These are phyloP conservation scores for Anastatica hierochuntica DNA, from an alignment of 345 rosid genomes.

Conservation along the genomic window DNA sequence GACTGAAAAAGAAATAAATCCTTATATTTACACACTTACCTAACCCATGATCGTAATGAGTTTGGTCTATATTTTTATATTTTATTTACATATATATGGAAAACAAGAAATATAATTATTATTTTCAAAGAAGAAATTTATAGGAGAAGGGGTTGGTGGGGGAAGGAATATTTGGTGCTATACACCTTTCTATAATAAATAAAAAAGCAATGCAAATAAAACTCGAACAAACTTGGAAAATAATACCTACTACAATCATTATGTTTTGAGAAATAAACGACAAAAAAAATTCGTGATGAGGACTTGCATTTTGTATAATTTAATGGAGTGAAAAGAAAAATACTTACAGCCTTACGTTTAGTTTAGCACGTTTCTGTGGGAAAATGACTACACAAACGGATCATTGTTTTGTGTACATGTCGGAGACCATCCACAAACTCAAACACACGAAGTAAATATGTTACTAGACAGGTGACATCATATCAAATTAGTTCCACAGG, in stretches of 20 bases:
- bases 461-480: conserved; percentile 1
- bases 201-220: not conserved
- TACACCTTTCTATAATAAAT: not conserved
- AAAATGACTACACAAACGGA: not conserved
- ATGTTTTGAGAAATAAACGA: not conserved
- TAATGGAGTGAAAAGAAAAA: no score
- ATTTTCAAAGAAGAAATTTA: not conserved
- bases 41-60: conserved; percentile 14
- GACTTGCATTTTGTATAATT: not conserved
- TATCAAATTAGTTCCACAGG: conserved; percentile 14
- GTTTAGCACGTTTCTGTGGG: no score
- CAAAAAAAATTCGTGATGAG: not conserved
- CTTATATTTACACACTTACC: conserved; percentile 13
- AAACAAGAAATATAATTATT: not conserved
- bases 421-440: not conserved
- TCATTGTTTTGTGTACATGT: not conserved
- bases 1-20: not conserved
- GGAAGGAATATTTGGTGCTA: conserved; percentile 3
- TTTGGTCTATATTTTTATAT: conserved; percentile 3
- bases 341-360: no score
- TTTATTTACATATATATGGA: not conserved
- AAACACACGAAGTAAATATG: not conserved
- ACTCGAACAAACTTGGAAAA: not conserved
- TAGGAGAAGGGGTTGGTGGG: conserved; percentile 16
- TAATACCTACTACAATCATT: not conserved